Base-by-base conservation (phyloP, 345 rosid species). In the Citrus glauca region DNA sequence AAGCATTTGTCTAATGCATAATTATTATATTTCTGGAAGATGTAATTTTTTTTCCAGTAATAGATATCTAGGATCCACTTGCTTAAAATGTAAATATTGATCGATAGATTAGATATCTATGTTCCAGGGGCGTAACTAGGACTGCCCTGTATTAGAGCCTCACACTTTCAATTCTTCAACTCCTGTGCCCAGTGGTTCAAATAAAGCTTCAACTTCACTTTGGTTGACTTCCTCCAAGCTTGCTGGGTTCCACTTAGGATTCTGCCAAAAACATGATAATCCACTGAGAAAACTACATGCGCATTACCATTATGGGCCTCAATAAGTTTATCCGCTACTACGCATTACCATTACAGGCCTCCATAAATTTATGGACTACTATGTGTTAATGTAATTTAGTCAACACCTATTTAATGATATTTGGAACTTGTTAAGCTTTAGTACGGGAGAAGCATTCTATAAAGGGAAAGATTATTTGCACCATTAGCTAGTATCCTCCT, bases 191-290 rank as follows among this genome's bases (percentile, higher is more conserved):
- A 90, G 48, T 56, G 94, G 93, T 59, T 84, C 81, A 69, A 93
- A 93, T 75, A 93, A 81, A 71, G 86, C 88, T 45, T 92, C 93
- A 77, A 95, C 92, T 83, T 95, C 93, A 4, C 27, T 82, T 24
- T 75, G 83, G 69, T 87, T 85, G 37, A 95, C 94, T 74, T 86
- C 90, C 4, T 90, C 92, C 85, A 95, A 65, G 80, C 89, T 90
- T 37, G 87, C 80, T 10, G 98, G 97, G 33, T 81, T 87, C 99
- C 99, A 95, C 79, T 82, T 89, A 16, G 98, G 99, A 32, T 92
- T 93, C 98, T 93, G 94, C 92, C 80, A 70, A 42, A 60, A 63
- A 40, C 79, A 4, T 40, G 14, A 79, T 30, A 50, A 53, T 42
- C 60, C 64, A 28, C 11, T 2, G 50, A 24, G 69, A 59, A 48